Conservation (phyloP, 73 alveolate genomes). For the Tetrahymena thermophila region DNA sequence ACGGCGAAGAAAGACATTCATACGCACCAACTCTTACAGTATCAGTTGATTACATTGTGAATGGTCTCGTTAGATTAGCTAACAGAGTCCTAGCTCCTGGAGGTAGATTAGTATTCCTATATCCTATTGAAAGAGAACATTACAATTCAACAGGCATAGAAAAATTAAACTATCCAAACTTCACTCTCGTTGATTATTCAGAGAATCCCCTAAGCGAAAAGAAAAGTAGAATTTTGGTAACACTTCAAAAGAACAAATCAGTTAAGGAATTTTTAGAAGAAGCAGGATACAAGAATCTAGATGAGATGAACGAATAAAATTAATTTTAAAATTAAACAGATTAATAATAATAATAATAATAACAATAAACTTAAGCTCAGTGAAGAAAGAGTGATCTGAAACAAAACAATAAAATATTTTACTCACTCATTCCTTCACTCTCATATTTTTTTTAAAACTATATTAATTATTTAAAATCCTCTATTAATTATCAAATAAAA, state of each 20-base stretch:
- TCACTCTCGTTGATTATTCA: constrained; percentile 19
- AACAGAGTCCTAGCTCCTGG: constrained; percentile 66
- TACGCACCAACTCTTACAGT: constrained; percentile 19
- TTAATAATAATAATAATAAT: not conserved
- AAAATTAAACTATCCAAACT: not conserved
- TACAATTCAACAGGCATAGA: constrained; percentile 63
- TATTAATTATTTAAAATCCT: not conserved
- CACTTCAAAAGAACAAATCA: constrained; percentile 9
- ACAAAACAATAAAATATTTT: not conserved
- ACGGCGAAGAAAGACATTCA: constrained; percentile 46
- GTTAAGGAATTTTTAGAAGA: not conserved
- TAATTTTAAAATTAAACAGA: not conserved
- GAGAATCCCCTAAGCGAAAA: constrained; percentile 26
- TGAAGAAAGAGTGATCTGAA: not conserved
- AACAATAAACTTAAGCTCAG: not conserved
- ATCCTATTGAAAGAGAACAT: constrained; percentile 76
- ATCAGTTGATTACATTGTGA: constrained; percentile 46
- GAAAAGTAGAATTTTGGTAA: constrained; percentile 32
- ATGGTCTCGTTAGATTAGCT: constrained; percentile 78
- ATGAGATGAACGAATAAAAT: not conserved
- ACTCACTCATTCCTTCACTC: not conserved
- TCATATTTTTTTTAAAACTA: not conserved
- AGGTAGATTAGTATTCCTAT: constrained; percentile 93
- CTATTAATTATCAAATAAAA: not conserved
- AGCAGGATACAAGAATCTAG: not conserved